Evolutionary conservation across 2,329 filamentous ascomycete genomes (phyloP).

Genomic region (Fusarium hainanense): DNA sequence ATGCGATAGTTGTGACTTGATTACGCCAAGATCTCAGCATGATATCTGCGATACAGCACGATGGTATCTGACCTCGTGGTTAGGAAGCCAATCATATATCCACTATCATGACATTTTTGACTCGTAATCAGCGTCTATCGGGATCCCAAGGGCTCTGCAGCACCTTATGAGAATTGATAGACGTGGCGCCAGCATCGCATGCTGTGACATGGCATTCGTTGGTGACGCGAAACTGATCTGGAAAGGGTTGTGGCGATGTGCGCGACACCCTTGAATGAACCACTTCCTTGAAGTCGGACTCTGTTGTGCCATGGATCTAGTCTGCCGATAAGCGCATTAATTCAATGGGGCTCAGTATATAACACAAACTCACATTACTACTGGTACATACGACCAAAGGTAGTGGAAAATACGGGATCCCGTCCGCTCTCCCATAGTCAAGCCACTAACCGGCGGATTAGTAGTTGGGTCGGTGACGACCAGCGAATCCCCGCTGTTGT

Average conservation of each 20-base stretch:
- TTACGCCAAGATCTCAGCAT: not conserved
- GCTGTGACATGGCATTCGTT: not conserved
- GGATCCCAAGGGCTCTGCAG: not conserved
- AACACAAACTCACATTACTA: accelerated
- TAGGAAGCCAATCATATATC: not conserved
- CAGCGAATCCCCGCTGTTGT: not conserved
- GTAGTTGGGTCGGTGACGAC: not conserved
- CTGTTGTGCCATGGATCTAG: not conserved
- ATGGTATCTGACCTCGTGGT: not conserved
- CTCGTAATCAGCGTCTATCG: not conserved
- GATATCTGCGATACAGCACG: not conserved
- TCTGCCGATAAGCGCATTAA: not conserved
- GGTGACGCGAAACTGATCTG: not conserved
- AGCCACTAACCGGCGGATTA: not conserved
- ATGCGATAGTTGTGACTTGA: not conserved
- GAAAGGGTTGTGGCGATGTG: not conserved
- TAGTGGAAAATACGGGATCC: conserved; percentile 28
- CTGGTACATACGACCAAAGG: conserved; percentile 19
- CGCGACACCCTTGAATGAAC: not conserved
- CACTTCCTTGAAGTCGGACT: not conserved
- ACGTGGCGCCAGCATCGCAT: not conserved
- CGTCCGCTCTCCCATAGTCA: not conserved
- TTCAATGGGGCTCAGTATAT: accelerated
- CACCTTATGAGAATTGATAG: not conserved
- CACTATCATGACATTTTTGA: not conserved